A percentile compares a stretch with the other conserved stretches of the same genome.
phyloP scores from a whole-genome alignment of 1,139 yeast species.

The Spencermartinsiella ligniputridi region DNA sequence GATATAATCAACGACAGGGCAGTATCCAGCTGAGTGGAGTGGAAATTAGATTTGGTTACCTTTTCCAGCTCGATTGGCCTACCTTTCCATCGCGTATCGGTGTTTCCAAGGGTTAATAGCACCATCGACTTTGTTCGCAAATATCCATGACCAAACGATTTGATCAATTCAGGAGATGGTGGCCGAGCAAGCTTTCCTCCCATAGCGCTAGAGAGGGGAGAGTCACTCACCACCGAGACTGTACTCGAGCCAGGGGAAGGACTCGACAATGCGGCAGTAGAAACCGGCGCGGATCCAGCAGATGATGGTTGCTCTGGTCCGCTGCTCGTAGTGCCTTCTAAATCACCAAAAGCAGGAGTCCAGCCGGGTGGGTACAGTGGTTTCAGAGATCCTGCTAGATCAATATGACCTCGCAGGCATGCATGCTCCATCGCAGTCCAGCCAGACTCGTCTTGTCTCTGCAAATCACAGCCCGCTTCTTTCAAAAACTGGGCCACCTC shows the following conservation, averaged over 20 bases:
- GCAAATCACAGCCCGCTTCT: slow-evolving; percentile 44
- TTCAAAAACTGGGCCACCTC: slow-evolving; percentile 56
- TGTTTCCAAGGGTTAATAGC: slow-evolving; percentile 79
- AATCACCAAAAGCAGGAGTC: slow-evolving; percentile 7
- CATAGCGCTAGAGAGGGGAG: not conserved
- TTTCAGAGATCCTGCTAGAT: slow-evolving; percentile 56
- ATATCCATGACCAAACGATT: slow-evolving; percentile 83
- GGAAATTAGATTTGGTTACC: slow-evolving; percentile 70
- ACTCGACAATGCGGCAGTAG: not conserved
- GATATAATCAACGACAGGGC: slow-evolving; percentile 76
- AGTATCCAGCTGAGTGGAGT: slow-evolving; percentile 80
- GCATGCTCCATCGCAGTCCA: slow-evolving; percentile 99
- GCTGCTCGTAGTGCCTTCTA: not conserved
- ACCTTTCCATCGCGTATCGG: slow-evolving; percentile 60
- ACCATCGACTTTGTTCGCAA: slow-evolving; percentile 62
- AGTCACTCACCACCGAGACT: not conserved
- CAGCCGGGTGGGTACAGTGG: slow-evolving; percentile 35
- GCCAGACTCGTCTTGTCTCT: slow-evolving; percentile 74
- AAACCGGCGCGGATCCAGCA: not conserved
- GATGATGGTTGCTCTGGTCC: not conserved
- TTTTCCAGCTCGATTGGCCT: slow-evolving; percentile 68
- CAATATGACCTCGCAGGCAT: slow-evolving; percentile 79
- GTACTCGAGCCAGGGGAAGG: not conserved
- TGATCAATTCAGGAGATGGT: slow-evolving; percentile 35
- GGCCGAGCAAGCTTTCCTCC: not conserved